These are phyloP conservation scores for Harringtonia lauricola DNA, from an alignment of 2,329 filamentous ascomycete species.

Conservation along the genomic window DNA sequence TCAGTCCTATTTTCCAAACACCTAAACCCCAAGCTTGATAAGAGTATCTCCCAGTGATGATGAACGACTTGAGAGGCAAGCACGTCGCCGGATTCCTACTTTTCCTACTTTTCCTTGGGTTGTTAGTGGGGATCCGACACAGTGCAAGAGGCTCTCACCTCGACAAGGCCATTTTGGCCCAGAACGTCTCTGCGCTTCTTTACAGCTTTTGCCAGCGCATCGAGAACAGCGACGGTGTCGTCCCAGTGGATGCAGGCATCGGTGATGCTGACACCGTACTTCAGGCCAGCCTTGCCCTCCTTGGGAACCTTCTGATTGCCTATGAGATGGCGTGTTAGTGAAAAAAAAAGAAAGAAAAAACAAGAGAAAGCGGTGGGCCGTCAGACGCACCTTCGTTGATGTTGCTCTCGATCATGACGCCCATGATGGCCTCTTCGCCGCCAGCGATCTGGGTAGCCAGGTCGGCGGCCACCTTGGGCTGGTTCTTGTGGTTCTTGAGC, in stretches of 20 bases:
- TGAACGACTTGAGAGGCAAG: too few relatives aligned
- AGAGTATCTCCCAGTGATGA: too few relatives aligned
- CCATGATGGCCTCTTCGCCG: conserved; percentile 83
- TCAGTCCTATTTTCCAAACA: neutral
- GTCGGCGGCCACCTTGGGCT: conserved; percentile 79
- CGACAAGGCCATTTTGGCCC: conserved; percentile 18
- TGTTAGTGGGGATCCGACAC: neutral
- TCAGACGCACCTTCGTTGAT: conserved; percentile 71
- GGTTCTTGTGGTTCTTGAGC: conserved; percentile 92
- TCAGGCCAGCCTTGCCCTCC: conserved; percentile 73
- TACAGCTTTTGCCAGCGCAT: conserved; percentile 68
- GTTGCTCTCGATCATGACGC: conserved; percentile 98
- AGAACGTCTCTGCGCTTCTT: conserved; percentile 52
- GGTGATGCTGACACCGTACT: conserved; percentile 94
- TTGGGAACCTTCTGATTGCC: conserved; percentile 84
- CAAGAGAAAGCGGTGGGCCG: neutral
- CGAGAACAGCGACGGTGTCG: conserved; percentile 71
- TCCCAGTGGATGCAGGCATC: conserved; percentile 96
- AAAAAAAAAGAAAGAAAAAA: neutral
- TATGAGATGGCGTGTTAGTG: conserved; percentile 23
- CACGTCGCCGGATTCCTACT: too few relatives aligned
- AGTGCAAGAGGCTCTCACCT: neutral
- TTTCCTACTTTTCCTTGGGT: conserved; percentile 3
- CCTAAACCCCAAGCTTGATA: neutral
- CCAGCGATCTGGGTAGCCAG: conserved; percentile 75